Evolutionary conservation across 2,329 filamentous ascomycete genomes (phyloP).

Genomic region (Tolypocladium paradoxum): DNA sequence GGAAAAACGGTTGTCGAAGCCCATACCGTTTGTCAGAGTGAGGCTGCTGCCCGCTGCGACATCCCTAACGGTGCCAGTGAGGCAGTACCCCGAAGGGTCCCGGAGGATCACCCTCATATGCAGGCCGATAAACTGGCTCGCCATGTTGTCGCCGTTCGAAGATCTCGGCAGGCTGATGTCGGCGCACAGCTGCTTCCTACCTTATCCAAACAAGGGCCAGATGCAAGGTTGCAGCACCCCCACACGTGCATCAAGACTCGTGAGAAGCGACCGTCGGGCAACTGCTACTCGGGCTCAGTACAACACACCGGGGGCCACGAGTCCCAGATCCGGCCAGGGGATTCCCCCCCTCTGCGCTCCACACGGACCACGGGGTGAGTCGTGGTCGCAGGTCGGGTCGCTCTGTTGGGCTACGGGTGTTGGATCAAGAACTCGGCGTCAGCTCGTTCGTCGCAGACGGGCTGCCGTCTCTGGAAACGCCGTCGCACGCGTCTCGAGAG

Average conservation of each 20-base stretch:
- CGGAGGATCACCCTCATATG: slow-evolving; percentile 64
- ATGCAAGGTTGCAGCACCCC: background rate
- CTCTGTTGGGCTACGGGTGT: background rate
- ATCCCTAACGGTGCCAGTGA: slow-evolving; percentile 61
- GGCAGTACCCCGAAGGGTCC: slow-evolving; percentile 49
- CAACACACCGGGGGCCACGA: background rate
- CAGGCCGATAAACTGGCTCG: slow-evolving; percentile 62
- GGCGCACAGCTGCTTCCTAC: background rate
- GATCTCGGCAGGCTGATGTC: background rate
- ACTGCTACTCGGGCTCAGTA: background rate
- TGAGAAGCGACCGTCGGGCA: background rate
- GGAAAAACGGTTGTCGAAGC: background rate
- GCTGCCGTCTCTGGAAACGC: background rate
- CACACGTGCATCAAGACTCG: background rate
- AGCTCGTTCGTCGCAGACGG: background rate
- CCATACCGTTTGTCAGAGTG: slow-evolving; percentile 60
- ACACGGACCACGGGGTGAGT: background rate
- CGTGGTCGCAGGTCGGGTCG: background rate
- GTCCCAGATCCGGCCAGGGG: background rate
- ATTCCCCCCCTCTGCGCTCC: background rate
- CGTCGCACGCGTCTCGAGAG: background rate
- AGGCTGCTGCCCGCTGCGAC: slow-evolving; percentile 58
- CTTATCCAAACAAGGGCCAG: background rate
- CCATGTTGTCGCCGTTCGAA: slow-evolving; percentile 20
- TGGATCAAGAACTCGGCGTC: background rate